Conservation (phyloP, 2,329 filamentous ascomycete genomes). For the Exophiala sp. region DNA sequence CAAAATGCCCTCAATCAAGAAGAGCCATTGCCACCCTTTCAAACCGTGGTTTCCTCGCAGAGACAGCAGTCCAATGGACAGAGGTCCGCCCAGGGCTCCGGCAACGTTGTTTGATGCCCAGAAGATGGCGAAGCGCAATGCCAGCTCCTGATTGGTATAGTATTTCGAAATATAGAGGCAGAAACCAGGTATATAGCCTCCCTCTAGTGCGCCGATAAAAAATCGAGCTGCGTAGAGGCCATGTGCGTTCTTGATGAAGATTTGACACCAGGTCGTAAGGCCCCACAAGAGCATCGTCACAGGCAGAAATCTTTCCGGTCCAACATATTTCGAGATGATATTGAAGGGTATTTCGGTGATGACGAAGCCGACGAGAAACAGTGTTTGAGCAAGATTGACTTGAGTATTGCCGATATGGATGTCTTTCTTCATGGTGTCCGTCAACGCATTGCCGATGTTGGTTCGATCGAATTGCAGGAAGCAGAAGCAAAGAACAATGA, state of each 20-base stretch:
- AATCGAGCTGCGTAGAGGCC: conserved; percentile 44
- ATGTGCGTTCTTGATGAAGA: conserved; percentile 31
- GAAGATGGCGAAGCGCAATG: conserved; percentile 36
- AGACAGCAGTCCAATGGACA: conserved; percentile 36
- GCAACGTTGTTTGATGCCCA: conserved; percentile 36
- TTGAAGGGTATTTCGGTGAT: conserved; percentile 34
- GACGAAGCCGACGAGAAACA: conserved; percentile 32
- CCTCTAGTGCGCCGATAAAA: conserved; percentile 48
- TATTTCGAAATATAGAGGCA: conserved; percentile 30
- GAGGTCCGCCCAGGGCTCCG: conserved; percentile 33
- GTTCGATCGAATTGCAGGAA: conserved; percentile 35
- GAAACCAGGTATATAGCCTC: conserved; percentile 50
- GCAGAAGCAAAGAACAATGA: conserved; percentile 29
- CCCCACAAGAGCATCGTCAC: conserved; percentile 32
- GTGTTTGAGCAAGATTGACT: conserved; percentile 36
- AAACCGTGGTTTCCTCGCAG: conserved; percentile 42
- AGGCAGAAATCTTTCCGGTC: conserved; percentile 32
- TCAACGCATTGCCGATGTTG: conserved; percentile 47
- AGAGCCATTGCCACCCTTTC: conserved; percentile 43
- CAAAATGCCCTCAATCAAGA: conserved; percentile 33
- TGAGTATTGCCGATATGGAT: conserved; percentile 49
- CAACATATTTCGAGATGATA: conserved; percentile 32
- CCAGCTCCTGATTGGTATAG: conserved; percentile 31
- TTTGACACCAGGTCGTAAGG: conserved; percentile 29
- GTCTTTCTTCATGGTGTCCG: conserved; percentile 50